Conservation (phyloP, 768 basidiomycete species). For the Pleurotus platypus region DNA sequence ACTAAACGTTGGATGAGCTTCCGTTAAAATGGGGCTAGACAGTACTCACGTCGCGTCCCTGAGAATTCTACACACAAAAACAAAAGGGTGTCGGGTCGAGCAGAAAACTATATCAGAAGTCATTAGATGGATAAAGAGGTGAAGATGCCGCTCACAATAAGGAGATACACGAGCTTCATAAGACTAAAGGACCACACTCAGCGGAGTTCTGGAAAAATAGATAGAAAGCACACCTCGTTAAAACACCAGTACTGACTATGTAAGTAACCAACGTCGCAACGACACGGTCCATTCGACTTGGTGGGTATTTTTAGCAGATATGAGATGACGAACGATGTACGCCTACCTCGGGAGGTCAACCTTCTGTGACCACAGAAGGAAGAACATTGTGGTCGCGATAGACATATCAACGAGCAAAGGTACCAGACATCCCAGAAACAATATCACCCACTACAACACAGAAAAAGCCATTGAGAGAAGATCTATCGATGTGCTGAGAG, state of each 20-base stretch:
- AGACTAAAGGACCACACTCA: background rate
- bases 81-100: slow-evolving; percentile 7
- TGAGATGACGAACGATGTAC: background rate
- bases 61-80: slow-evolving; percentile 9
- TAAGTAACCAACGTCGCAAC: slow-evolving; percentile 1
- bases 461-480: background rate
- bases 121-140: background rate
- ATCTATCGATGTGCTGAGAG: too few relatives aligned
- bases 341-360: background rate
- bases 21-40: background rate
- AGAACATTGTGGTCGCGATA: slow-evolving; percentile 7
- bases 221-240: slow-evolving; percentile 3
- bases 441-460: slow-evolving; percentile 6
- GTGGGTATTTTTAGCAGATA: background rate
- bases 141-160: background rate
- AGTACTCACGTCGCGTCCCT: slow-evolving; percentile 1
- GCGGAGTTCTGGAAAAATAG: background rate
- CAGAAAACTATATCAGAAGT: background rate
- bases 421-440: background rate
- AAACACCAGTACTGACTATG: slow-evolving; percentile 7
- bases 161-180: slow-evolving; percentile 5
- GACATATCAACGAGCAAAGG: slow-evolving; percentile 1
- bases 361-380: slow-evolving; percentile 3
- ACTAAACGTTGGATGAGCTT: background rate
- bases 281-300: slow-evolving; percentile 3